Conservation (phyloP, 495 filamentous ascomycete species). For the Penicillium antarcticum region DNA sequence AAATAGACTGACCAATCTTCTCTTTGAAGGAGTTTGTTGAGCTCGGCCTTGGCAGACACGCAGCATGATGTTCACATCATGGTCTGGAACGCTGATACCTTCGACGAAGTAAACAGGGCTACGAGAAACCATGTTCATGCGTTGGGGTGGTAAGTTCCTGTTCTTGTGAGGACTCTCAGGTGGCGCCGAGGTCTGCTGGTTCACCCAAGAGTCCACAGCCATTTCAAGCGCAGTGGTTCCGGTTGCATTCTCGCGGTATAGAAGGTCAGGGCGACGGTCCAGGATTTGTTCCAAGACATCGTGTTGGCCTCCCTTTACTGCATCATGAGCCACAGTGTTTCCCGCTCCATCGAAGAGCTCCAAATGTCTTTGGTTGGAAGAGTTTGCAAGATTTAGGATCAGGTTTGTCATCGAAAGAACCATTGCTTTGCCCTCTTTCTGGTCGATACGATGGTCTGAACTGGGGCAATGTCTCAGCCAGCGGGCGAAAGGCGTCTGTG, state of each 20-base stretch:
- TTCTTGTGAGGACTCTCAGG: slow-evolving; percentile 5
- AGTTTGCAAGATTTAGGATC: slow-evolving; percentile 49
- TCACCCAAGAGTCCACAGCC: slow-evolving; percentile 51
- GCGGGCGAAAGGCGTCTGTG: slow-evolving; percentile 47
- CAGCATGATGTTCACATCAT: slow-evolving; percentile 13
- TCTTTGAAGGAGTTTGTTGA: slow-evolving; percentile 30
- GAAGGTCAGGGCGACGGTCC: slow-evolving; percentile 50
- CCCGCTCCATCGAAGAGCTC: slow-evolving; percentile 63
- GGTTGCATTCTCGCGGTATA: slow-evolving; percentile 66
- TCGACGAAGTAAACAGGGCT: slow-evolving; percentile 21
- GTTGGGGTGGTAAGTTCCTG: neutral
- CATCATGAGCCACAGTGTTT: slow-evolving; percentile 60
- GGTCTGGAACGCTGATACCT: neutral
- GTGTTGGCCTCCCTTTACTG: slow-evolving; percentile 37
- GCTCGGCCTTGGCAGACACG: slow-evolving; percentile 21
- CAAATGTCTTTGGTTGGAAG: slow-evolving; percentile 48
- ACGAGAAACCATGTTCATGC: neutral
- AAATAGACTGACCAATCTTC: slow-evolving; percentile 61
- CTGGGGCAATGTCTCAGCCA: slow-evolving; percentile 23
- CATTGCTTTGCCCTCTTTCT: neutral
- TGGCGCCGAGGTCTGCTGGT: slow-evolving; percentile 17
- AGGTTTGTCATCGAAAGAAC: slow-evolving; percentile 11
- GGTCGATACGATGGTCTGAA: neutral
- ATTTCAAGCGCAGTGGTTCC: slow-evolving; percentile 67
- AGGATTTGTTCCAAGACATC: slow-evolving; percentile 47